A percentile compares a stretch with the other conserved stretches of the same genome.
Conservation (phyloP, 768 basidiomycete species). For the Crucibulum laeve region DNA sequence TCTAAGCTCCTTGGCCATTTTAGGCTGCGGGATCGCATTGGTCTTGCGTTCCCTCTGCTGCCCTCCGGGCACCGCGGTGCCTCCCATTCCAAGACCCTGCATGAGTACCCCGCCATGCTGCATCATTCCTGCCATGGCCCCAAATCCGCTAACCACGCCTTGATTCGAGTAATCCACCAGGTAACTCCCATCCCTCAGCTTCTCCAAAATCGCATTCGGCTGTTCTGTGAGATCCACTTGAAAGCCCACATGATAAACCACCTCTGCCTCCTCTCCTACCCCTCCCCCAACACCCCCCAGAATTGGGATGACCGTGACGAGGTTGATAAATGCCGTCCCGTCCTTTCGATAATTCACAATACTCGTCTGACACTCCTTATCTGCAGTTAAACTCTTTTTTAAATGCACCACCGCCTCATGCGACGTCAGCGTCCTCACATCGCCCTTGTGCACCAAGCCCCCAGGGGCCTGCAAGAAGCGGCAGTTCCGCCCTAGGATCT, state of each 20-base stretch:
- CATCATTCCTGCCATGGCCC: neutral
- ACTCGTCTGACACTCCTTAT: slow-evolving; percentile 86
- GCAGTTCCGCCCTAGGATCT: slow-evolving; percentile 88
- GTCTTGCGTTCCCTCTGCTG: neutral
- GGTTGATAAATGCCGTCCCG: slow-evolving; percentile 84
- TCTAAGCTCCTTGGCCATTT: slow-evolving; percentile 51
- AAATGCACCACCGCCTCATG: slow-evolving; percentile 60
- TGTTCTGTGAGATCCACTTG: slow-evolving; percentile 91
- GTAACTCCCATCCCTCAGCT: slow-evolving; percentile 75
- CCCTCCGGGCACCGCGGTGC: neutral
- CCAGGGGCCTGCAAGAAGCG: slow-evolving; percentile 86
- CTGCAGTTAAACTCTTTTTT: slow-evolving; percentile 57
- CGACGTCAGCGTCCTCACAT: slow-evolving; percentile 51
- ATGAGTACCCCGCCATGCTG: slow-evolving; percentile 1
- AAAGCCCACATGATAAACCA: slow-evolving; percentile 90
- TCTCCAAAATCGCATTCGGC: slow-evolving; percentile 78
- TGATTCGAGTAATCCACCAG: slow-evolving; percentile 51
- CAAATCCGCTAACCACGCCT: neutral
- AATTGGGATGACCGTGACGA: slow-evolving; percentile 89
- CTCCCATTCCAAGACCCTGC: slow-evolving; percentile 3
- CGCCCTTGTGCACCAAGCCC: slow-evolving; percentile 29
- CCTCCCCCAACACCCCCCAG: slow-evolving; percentile 49
- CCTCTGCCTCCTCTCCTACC: slow-evolving; percentile 58
- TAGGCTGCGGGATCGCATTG: slow-evolving; percentile 17
- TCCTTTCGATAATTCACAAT: slow-evolving; percentile 88